Base-by-base conservation (phyloP, 345 rosid species). In the Barbarea vulgaris region DNA sequence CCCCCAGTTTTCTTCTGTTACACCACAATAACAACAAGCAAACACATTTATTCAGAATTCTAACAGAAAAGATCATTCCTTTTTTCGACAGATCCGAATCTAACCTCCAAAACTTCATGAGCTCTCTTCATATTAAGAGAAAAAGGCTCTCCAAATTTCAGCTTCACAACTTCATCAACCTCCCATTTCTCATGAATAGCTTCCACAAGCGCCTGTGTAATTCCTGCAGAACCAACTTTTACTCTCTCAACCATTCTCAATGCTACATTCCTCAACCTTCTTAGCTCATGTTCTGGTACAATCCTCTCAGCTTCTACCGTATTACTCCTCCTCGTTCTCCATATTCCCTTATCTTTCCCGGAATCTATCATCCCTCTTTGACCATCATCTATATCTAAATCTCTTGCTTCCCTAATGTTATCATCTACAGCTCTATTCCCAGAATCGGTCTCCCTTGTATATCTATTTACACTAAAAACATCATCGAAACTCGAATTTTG, bases 1-100 rank as follows among this genome's bases (percentile, higher is more conserved):
- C 98, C 98, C 47, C 97, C 93, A 0, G 97, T 88, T 85, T 84
- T 91, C 71, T 76, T 82, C 98, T 93, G 92, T 74, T 39, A 62
- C n/a, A 79, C 89, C 21, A 75, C 51, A 69, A 67, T 53, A 51
- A 56, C 4, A 79, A 69, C 47, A 41, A 64, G 57, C 47, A 75
- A 65, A 65, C 65, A 57, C 74, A 51, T n/a, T 71, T 60, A 69
- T 41, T 56, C 56, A 65, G 9, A 44, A 18, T 34, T 28, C 21
- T 44, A 14, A 55, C 21, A 19, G 18, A 56, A 34, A 53, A 54
- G 14, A 54, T 27, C 14, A 73, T 66, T 61, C 19, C 19, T 25
- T 74, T 33, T 47, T 4, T 25, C 6, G 8, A 55, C 9, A 62
- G 3, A 27, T 56, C 46, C 9, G 9, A 54, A 47, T 67, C 94